Conservation (phyloP, 2,329 filamentous ascomycete species). For the Thelonectria blattea region DNA sequence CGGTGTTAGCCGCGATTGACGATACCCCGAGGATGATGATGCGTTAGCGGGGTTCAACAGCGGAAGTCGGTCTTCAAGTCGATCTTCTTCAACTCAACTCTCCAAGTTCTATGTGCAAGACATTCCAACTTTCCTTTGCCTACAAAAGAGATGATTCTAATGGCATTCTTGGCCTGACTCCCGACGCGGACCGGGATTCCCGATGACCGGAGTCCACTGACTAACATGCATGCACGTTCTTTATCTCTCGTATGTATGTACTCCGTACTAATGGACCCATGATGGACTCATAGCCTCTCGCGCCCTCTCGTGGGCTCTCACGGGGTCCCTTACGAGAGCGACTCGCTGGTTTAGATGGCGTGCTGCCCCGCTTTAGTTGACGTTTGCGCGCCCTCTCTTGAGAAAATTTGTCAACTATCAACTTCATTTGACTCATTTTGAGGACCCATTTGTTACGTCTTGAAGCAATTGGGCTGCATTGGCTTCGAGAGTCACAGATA, state of each 20-base stretch:
- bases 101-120: background rate
- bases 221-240: background rate
- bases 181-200: too few relatives aligned
- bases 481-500: background rate
- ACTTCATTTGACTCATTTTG: background rate
- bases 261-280: background rate
- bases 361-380: conserved; percentile 15
- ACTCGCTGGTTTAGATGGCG: conserved; percentile 20
- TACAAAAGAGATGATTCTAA: background rate
- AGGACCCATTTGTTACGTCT: background rate
- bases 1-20: background rate
- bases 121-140: background rate
- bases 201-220: background rate
- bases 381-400: background rate
- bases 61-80: background rate
- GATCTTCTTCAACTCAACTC: too few relatives aligned
- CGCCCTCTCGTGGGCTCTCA: too few relatives aligned
- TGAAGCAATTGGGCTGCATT: background rate
- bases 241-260: too few relatives aligned
- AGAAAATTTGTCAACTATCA: background rate
- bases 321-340: background rate
- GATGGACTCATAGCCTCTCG: background rate
- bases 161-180: background rate
- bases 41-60: background rate
- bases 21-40: background rate